phyloP scores from a whole-genome alignment of 148 eudicot species.

The Rhododendron molle region DNA sequence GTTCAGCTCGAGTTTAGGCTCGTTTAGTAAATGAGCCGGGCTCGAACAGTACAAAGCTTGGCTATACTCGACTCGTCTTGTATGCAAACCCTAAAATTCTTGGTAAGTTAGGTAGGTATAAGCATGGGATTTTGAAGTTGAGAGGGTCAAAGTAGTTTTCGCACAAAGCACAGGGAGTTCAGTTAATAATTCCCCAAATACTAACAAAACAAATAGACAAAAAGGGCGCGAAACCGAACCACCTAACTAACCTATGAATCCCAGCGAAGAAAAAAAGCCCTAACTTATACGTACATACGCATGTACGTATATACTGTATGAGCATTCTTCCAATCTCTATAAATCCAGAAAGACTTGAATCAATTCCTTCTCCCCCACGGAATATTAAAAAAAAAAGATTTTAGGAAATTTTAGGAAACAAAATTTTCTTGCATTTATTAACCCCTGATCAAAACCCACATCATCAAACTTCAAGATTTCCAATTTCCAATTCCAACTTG shows the following conservation, averaged over 20 bases:
- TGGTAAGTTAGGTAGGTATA: not conserved
- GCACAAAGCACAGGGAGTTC: not conserved
- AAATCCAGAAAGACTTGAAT: not conserved
- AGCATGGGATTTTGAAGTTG: not conserved
- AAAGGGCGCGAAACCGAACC: not conserved
- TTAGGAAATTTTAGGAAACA: not conserved
- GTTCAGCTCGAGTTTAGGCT: too few relatives aligned
- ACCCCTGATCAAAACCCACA: not conserved
- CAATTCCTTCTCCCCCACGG: not conserved
- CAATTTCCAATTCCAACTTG: not conserved
- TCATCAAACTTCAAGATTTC: not conserved
- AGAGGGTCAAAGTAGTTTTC: not conserved
- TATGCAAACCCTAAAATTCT: too few relatives aligned
- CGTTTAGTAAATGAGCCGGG: too few relatives aligned
- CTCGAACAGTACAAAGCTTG: too few relatives aligned
- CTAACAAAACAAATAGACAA: not conserved
- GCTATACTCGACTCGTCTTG: too few relatives aligned
- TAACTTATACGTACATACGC: not conserved
- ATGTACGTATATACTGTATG: not conserved
- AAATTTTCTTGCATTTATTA: not conserved
- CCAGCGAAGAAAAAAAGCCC: not conserved
- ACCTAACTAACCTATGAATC: too few relatives aligned
- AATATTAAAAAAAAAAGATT: not conserved
- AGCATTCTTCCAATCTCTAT: not conserved
- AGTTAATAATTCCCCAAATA: not conserved